phyloP scores from a whole-genome alignment of 257 asterid species.

The Solanum gracilifrons region DNA sequence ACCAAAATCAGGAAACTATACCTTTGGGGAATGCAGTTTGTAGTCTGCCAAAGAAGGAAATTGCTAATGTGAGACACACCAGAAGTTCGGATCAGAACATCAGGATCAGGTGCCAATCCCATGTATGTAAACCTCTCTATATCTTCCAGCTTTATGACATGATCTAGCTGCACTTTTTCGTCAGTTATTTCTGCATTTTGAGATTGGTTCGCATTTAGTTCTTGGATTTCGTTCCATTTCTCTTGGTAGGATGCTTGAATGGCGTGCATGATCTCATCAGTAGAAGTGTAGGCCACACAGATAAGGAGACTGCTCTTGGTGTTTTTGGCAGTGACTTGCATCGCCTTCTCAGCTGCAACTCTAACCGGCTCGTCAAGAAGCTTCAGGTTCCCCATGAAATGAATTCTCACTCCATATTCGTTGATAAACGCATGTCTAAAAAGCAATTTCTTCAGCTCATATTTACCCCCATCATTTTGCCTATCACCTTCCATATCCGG shows the following conservation, averaged over 20 bases:
- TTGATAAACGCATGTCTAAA: not conserved
- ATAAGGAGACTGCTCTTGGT: constrained; percentile 23
- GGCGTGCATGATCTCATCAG: constrained; percentile 57
- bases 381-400: constrained; percentile 52
- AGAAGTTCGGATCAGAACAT: constrained; percentile 51
- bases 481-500: not conserved
- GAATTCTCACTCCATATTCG: constrained; percentile 54
- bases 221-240: constrained; percentile 11
- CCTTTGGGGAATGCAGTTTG: constrained; percentile 50
- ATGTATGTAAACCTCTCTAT: constrained; percentile 56
- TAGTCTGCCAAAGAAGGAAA: constrained; percentile 66
- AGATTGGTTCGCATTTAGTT: not conserved
- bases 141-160: constrained; percentile 26
- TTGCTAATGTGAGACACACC: constrained; percentile 51
- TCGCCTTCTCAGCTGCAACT: constrained; percentile 52
- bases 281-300: constrained; percentile 69
- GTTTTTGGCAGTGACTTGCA: constrained; percentile 50
- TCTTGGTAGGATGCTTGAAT: constrained; percentile 33
- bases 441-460: not conserved
- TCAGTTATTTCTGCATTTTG: not conserved
- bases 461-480: not conserved
- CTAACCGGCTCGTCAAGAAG: constrained; percentile 40
- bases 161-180: not conserved
- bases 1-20: constrained; percentile 73
- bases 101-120: constrained; percentile 68